Evolutionary conservation across 768 basidiomycete genomes (phyloP), one percentile per base, ranked within the genome.

Genomic region (Lentinula guzmanii): DNA sequence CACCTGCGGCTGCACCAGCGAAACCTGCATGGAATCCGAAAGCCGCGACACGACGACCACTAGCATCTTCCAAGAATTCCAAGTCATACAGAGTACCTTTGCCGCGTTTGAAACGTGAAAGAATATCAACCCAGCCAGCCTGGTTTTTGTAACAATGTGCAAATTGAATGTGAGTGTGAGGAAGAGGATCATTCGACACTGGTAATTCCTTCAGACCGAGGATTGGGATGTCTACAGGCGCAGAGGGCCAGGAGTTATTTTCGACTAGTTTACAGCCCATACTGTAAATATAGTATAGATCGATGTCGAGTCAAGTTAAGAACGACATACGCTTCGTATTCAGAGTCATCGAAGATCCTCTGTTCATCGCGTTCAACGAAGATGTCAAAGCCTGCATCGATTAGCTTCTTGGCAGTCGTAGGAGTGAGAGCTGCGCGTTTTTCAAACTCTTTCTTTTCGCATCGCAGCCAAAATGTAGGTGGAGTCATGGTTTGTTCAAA

Each of bases 1-100:
- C 91, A 21, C 91, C 89, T 0, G 91, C 94, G 5, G 95, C 96
- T 9, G 95, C 93, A 15, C 97, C 97, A n/a, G 96, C 95, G 68
- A 98, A 99, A 4, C 97, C 97, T 11, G 97, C 97, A 72, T 98
- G 92, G 78, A 89, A 99, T 6, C 97, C 97, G 69, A 99, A 99
- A 0, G 97, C 97, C 15, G 97, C 96, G 39, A 99, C 95, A 50
- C 97, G 90, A 33, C 96, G 83, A 13, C 95, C 93, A 42, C 67
- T 77, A 2, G 79, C 84, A 70, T 98, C 93, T 64, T 85, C 89
- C 64, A 98, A 80, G 76, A 98, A 99, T 75, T 99, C 97, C 59
- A 98, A 80, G 72, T 98, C 97, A 75, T 98, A 98, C 24, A 98
- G 78, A 11, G 86, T 88, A 34, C 95, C 96, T 21, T 81, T 79